Evolutionary conservation across 2,329 filamentous ascomycete species (phyloP), one percentile per base, ranked within the genome.

Genomic region (Cercospora sp.): DNA sequence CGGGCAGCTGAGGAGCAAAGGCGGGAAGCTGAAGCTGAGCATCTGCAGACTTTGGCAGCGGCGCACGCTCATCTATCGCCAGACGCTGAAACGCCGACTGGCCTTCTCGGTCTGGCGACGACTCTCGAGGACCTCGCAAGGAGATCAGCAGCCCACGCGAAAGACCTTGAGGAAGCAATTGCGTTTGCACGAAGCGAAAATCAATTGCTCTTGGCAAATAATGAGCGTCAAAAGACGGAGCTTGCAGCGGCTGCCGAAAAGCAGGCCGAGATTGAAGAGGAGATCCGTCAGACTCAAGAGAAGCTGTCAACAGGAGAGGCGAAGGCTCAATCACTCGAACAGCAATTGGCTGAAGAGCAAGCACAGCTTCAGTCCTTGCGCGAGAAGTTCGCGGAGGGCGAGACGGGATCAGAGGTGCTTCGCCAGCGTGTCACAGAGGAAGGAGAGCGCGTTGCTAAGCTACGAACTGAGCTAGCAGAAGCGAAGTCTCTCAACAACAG

Each of bases 371-470:
- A 85, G 66, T 83, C 86, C 30, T 82, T 97, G 24, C 88, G 91
- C 66, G 82, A 84, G 16, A 91, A 90, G 77, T 89, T 97, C 76
- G 88, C 91, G 1, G 91, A 94, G 71, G 93, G 92, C 16, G 92
- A 95, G 79, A 93, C 89, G 3, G 93, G 93, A 5, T 93, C 92
- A 0, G 92, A 94, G 78, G 89, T 88, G 30, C 81, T 97, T 65
- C 89, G 91, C 65, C 90, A 90, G 79, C 87, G 89, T 65, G 84
- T 96, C 3, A 88, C 90, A 51, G 91, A 92, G 66, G 90, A 93
- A 74, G 92, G 97, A 79, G 84, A 83, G 67, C 91, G 89, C 78
- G 86, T 92, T 3, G 86, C 86, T 24, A 85, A 84, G 12, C 81
- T 97, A 30, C 86, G 88, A 2, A 87, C 92, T 73, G 88, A 92